These are phyloP conservation scores for Globisporangium megalacanthum DNA, from an alignment of 352 stramenopile species.

Conservation along the genomic window DNA sequence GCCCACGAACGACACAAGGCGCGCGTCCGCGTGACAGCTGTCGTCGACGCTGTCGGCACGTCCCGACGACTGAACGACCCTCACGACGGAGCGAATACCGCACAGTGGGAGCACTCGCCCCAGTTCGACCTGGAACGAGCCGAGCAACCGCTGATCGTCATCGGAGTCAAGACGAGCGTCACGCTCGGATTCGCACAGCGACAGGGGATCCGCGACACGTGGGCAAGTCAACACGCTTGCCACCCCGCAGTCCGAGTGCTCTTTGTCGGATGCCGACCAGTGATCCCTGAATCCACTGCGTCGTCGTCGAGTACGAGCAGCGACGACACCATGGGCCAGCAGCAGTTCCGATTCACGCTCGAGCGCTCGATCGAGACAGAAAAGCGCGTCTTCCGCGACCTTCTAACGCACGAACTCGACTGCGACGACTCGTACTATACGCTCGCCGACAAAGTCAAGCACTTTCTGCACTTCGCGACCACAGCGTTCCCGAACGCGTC, in stretches of 20 bases:
- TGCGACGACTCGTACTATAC: constrained; percentile 46
- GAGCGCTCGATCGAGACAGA: constrained; percentile 23
- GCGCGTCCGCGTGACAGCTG: too few relatives aligned
- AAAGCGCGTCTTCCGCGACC: constrained; percentile 26
- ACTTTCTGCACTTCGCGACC: constrained; percentile 39
- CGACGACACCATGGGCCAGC: background rate
- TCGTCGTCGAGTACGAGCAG: too few relatives aligned
- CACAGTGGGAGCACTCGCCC: background rate
- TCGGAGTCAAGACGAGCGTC: constrained; percentile 40
- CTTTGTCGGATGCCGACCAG: constrained; percentile 24
- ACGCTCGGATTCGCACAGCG: constrained; percentile 26
- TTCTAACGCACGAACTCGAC: constrained; percentile 43
- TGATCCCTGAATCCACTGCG: background rate
- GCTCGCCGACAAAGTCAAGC: constrained; percentile 48
- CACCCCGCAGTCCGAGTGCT: constrained; percentile 14
- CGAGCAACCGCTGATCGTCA: constrained; percentile 13
- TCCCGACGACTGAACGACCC: background rate
- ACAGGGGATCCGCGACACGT: constrained; percentile 35
- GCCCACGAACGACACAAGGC: background rate
- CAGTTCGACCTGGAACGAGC: background rate
- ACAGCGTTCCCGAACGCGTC: constrained; percentile 4
- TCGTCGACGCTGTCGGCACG: too few relatives aligned
- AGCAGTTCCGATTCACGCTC: background rate
- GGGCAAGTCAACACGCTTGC: constrained; percentile 17
- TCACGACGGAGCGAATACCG: background rate